Evolutionary conservation across 108 stramenopile genomes (phyloP).

Genomic region (Cyclotella kingstonii): DNA sequence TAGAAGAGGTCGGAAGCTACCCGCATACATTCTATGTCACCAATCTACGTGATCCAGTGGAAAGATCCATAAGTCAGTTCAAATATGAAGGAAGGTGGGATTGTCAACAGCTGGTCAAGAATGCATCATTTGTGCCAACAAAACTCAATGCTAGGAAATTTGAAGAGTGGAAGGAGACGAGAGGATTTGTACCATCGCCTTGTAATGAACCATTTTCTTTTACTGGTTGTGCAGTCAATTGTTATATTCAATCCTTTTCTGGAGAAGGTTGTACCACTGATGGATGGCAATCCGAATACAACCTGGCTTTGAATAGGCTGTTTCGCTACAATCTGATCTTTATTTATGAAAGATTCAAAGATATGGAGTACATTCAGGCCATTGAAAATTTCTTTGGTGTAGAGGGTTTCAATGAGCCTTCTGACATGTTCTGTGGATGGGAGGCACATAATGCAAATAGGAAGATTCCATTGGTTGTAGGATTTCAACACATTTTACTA

Average conservation of each 20-base stretch:
- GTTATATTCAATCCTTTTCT: conserved; percentile 33
- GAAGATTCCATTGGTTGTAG: conserved; percentile 18
- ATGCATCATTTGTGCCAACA: conserved; percentile 31
- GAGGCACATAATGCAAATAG: conserved; percentile 31
- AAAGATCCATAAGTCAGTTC: conserved; percentile 39
- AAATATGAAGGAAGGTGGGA: conserved; percentile 44
- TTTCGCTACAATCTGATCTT: conserved; percentile 36
- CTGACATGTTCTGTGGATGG: conserved; percentile 25
- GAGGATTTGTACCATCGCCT: conserved; percentile 10
- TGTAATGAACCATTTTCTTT: conserved; percentile 34
- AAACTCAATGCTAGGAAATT: conserved; percentile 23
- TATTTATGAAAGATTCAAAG: conserved; percentile 28
- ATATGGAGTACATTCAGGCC: conserved; percentile 20
- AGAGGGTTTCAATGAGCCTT: conserved; percentile 18
- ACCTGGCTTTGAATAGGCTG: conserved; percentile 19
- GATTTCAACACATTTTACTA: conserved; percentile 18
- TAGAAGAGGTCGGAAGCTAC: conserved; percentile 30
- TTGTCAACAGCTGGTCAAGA: conserved; percentile 36
- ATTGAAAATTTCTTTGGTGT: conserved; percentile 37
- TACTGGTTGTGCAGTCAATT: conserved; percentile 31
- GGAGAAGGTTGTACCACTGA: conserved; percentile 32
- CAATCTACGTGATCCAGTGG: conserved; percentile 36
- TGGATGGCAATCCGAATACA: conserved; percentile 22
- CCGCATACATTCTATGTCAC: conserved; percentile 33
- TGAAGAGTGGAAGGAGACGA: conserved; percentile 25